phyloP scores from a whole-genome alignment of 768 basidiomycete genomes.

The Rossbeevera mucosa region DNA sequence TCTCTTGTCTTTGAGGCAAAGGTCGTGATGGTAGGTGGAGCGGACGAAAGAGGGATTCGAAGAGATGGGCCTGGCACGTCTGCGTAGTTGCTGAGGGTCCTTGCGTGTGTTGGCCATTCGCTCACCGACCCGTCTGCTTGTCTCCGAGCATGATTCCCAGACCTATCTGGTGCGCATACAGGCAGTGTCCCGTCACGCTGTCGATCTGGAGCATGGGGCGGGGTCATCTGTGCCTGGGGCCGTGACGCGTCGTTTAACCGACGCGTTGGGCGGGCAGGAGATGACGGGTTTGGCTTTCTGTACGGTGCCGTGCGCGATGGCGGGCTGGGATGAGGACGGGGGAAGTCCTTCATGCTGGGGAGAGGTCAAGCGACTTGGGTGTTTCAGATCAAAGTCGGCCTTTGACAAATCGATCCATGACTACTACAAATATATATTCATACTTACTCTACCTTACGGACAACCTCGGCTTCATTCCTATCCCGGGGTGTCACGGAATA shows the following conservation, averaged over 20 bases:
- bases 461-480: background rate
- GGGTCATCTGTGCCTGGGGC: background rate
- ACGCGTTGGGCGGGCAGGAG: constrained; percentile 12
- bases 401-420: too few species aligned
- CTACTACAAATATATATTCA: too few species aligned
- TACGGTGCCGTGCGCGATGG: constrained; percentile 10
- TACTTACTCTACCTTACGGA: too few species aligned
- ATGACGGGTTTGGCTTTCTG: constrained; percentile 14
- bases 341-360: constrained; percentile 23
- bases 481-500: background rate
- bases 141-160: constrained; percentile 7
- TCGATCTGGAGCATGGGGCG: constrained; percentile 7
- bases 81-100: constrained; percentile 6
- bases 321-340: constrained; percentile 14
- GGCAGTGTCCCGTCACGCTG: constrained; percentile 7
- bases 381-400: constrained; percentile 3
- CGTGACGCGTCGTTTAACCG: constrained; percentile 12
- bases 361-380: constrained; percentile 10
- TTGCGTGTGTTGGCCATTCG: constrained; percentile 4
- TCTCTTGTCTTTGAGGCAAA: background rate
- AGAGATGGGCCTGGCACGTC: constrained; percentile 12
- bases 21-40: background rate
- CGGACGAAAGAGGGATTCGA: constrained; percentile 13
- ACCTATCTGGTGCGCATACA: background rate
- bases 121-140: constrained; percentile 5